These are phyloP conservation scores for Gamsiella multidivaricata DNA, from an alignment of 192 early-diverging fungal genomes.

Conservation along the genomic window DNA sequence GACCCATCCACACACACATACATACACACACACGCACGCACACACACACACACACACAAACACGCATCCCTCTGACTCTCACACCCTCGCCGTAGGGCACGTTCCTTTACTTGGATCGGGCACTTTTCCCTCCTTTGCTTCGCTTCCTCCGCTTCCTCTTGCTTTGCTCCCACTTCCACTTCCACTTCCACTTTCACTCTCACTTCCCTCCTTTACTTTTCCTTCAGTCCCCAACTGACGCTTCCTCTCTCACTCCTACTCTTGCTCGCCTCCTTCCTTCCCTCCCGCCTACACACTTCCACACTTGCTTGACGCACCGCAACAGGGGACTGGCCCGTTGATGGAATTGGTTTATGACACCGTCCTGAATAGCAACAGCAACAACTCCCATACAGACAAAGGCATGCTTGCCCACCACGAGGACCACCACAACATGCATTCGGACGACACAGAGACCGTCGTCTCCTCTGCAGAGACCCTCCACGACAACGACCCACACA, in stretches of 20 bases:
- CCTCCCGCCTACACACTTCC: slow-evolving; percentile 1
- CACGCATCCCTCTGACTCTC: background rate
- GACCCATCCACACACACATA: too few relatives aligned
- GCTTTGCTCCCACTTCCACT: background rate
- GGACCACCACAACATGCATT: slow-evolving; percentile 5
- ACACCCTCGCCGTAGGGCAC: background rate
- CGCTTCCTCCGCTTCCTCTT: background rate
- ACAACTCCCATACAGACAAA: too few relatives aligned
- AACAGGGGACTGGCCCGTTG: too few relatives aligned
- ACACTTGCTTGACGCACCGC: background rate
- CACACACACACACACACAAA: too few relatives aligned
- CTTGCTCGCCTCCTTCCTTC: background rate
- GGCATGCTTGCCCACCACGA: slow-evolving; percentile 11
- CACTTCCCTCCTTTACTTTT: background rate
- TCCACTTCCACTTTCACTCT: background rate
- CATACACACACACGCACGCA: too few relatives aligned
- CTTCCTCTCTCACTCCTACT: background rate
- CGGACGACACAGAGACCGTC: slow-evolving; percentile 19
- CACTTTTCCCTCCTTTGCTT: background rate
- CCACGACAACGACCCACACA: background rate
- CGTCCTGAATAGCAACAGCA: background rate
- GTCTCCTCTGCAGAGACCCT: slow-evolving; percentile 11
- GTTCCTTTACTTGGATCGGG: background rate
- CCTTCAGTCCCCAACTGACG: background rate
- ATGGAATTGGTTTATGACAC: slow-evolving; percentile 6